These are phyloP conservation scores for Lolium perenne DNA, from an alignment of 176 grass and related monocot genomes.

Conservation along the genomic window DNA sequence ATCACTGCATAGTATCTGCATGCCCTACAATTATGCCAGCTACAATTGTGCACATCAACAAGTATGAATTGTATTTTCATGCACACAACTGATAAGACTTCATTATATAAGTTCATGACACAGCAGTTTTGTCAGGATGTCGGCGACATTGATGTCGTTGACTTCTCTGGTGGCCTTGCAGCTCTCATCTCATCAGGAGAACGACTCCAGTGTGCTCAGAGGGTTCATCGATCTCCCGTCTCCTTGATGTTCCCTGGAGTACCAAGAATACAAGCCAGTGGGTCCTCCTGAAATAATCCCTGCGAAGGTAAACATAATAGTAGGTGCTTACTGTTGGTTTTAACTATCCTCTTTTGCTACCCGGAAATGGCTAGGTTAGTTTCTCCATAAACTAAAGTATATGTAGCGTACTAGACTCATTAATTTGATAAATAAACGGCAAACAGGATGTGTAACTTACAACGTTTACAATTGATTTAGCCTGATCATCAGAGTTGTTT, in stretches of 20 bases:
- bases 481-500: neutral
- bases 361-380: neutral
- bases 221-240: constrained; percentile 31
- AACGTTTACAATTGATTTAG: constrained; percentile 21
- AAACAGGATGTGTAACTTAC: constrained; percentile 18
- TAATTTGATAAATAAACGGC: neutral
- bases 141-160: constrained; percentile 6
- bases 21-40: neutral
- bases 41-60: neutral
- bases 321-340: neutral
- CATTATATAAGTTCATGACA: neutral
- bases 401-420: neutral
- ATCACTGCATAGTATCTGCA: neutral
- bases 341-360: neutral
- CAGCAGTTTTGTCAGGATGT: neutral
- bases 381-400: neutral
- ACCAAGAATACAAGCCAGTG: constrained; percentile 68
- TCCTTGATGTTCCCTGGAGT: constrained; percentile 21
- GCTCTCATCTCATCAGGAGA: constrained; percentile 38
- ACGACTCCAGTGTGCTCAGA: constrained; percentile 4
- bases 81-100: neutral
- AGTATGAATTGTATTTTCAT: neutral
- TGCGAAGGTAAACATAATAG: constrained; percentile 8
- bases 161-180: constrained; percentile 44
- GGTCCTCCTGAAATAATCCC: constrained; percentile 56